Evolutionary conservation across 768 basidiomycete species (phyloP).

Genomic region (Lactarius hengduanensis): DNA sequence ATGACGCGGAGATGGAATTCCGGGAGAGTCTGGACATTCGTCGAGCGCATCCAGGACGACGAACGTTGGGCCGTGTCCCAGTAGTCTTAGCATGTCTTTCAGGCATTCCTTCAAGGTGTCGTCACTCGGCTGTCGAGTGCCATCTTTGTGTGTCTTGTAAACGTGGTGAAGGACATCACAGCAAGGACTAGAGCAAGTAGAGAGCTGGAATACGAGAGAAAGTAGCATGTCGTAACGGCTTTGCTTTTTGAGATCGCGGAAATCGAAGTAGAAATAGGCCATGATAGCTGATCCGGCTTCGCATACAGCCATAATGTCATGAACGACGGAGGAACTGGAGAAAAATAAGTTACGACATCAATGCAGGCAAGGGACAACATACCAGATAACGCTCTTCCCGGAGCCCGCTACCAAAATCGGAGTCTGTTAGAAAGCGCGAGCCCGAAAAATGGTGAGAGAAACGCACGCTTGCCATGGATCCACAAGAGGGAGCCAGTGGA

Average conservation of each 20-base stretch:
- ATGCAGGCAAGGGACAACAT: neutral
- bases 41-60: neutral
- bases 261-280: neutral
- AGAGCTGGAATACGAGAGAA: neutral
- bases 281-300: neutral
- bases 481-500: neutral
- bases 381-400: neutral
- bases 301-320: neutral
- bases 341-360: neutral
- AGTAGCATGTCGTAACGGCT: neutral
- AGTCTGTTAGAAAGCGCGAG: neutral
- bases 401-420: neutral
- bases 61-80: neutral
- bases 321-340: neutral
- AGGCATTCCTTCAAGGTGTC: neutral
- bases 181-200: neutral
- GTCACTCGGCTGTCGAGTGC: neutral
- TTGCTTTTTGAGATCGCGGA: neutral
- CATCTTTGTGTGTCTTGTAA: neutral
- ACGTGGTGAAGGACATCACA: neutral
- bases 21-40: neutral
- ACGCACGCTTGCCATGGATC: neutral
- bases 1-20: neutral
- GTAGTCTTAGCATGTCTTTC: neutral
- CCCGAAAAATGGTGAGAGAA: neutral